A percentile compares a stretch with the other conserved stretches of the same genome.
Evolutionary conservation across 371 early-diverging fungal genomes (phyloP).

Genomic region (Mucor circinelloides): DNA sequence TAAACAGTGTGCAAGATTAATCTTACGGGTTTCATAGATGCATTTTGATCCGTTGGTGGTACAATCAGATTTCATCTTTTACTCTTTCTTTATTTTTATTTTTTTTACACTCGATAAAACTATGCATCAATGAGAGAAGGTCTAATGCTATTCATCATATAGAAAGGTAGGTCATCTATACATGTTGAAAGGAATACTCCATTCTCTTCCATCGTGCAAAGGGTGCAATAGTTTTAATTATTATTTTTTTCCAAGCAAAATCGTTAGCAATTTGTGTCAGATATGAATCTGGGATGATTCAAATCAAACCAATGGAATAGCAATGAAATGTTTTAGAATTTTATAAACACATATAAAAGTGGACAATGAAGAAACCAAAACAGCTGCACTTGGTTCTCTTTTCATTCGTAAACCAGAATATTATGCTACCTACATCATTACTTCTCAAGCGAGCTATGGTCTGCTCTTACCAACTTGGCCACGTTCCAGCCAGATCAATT

Average conservation of each 20-base stretch:
- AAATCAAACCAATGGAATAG: not conserved
- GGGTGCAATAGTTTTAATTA: no score
- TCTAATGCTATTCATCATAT: no score
- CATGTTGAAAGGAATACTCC: not conserved
- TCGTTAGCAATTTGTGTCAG: not conserved
- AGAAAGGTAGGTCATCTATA: no score
- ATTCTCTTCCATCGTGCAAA: no score
- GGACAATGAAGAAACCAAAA: not conserved
- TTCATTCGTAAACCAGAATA: not conserved
- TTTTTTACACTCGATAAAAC: not conserved
- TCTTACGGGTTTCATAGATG: not conserved
- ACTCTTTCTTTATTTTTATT: no score
- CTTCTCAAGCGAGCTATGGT: not conserved
- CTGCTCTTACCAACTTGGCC: not conserved
- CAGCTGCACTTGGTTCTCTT: not conserved
- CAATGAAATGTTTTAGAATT: not conserved
- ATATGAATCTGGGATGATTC: not conserved
- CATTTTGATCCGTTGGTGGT: not conserved
- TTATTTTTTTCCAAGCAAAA: not conserved
- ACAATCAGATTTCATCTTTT: not conserved
- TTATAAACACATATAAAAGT: not conserved
- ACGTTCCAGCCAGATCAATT: not conserved
- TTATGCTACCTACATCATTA: not conserved
- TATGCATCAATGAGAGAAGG: not conserved
- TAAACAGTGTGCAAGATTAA: not conserved